Conservation (phyloP, 1,139 yeast species). For the Sugiyamaella grinbergsii region DNA sequence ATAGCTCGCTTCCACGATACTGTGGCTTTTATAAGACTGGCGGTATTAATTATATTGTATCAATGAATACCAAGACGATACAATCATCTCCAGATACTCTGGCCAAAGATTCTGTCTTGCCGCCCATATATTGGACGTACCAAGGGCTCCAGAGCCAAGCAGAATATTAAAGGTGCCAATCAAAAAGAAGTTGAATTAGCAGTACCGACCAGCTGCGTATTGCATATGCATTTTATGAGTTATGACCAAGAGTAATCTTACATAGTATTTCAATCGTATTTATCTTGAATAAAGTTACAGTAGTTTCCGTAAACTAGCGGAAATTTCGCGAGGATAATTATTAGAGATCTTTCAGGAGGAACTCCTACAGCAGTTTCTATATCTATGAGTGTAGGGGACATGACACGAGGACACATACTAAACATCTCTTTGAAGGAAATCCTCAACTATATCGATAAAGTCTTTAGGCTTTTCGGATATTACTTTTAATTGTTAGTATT, state of each 20-base stretch:
- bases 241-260: no score
- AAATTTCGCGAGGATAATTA: no score
- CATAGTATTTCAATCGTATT: no score
- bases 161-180: not conserved
- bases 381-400: not conserved
- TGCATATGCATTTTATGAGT: no score
- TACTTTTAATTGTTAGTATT: slow-evolving; percentile 23
- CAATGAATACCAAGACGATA: not conserved
- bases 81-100: slow-evolving; percentile 4
- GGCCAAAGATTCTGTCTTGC: not conserved
- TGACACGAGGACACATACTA: not conserved
- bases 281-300: no score
- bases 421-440: slow-evolving; percentile 22
- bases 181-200: no score
- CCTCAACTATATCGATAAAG: slow-evolving; percentile 30
- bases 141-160: slow-evolving; percentile 8
- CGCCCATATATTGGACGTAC: slow-evolving; percentile 9
- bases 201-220: no score
- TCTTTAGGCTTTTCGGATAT: slow-evolving; percentile 38
- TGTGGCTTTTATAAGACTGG: slow-evolving; percentile 12
- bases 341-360: not conserved
- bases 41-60: not conserved
- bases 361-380: no score
- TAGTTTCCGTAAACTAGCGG: no score
- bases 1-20: slow-evolving; percentile 6